These are phyloP conservation scores for Arachnopeziza araneosa DNA, from an alignment of 2,329 filamentous ascomycete genomes.

Conservation along the genomic window DNA sequence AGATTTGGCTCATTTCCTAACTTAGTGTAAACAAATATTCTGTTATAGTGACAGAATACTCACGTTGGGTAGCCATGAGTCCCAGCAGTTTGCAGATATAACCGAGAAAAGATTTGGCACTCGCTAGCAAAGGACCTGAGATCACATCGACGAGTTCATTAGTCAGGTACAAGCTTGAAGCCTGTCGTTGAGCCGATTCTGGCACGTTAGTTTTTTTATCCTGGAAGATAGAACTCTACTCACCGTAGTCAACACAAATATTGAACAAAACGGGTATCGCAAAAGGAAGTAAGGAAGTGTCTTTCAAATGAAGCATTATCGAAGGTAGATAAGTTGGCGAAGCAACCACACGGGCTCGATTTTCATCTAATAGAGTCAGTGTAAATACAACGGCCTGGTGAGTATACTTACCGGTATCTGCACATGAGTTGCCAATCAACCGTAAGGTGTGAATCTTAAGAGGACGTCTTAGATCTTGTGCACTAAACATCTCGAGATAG, in stretches of 20 bases:
- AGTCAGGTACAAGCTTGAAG: constrained; percentile 47
- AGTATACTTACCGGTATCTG: constrained; percentile 46
- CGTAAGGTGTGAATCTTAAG: constrained; percentile 52
- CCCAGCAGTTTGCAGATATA: constrained; percentile 53
- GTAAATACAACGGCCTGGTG: neutral
- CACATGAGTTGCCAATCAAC: constrained; percentile 56
- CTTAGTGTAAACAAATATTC: neutral
- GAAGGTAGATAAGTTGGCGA: constrained; percentile 39
- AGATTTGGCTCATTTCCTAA: constrained; percentile 27
- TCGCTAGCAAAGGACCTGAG: constrained; percentile 39
- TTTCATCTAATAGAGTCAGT: constrained; percentile 42
- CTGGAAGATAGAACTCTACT: constrained; percentile 15
- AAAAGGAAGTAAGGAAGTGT: constrained; percentile 45
- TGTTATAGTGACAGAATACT: constrained; percentile 5
- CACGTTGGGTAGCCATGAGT: constrained; percentile 47
- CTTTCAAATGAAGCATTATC: constrained; percentile 43
- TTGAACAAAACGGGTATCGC: constrained; percentile 58
- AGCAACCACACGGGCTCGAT: constrained; percentile 49
- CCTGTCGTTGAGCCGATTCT: constrained; percentile 50
- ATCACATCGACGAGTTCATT: constrained; percentile 45
- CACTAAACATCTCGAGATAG: constrained; percentile 44
- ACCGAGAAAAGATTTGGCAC: constrained; percentile 37
- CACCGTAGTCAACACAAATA: constrained; percentile 58
- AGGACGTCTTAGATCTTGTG: constrained; percentile 34
- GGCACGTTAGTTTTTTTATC: constrained; percentile 14